These are phyloP conservation scores for Ceratobasidium sp. DNA, from an alignment of 1,284 basidiomycete genomes.

Conservation along the genomic window DNA sequence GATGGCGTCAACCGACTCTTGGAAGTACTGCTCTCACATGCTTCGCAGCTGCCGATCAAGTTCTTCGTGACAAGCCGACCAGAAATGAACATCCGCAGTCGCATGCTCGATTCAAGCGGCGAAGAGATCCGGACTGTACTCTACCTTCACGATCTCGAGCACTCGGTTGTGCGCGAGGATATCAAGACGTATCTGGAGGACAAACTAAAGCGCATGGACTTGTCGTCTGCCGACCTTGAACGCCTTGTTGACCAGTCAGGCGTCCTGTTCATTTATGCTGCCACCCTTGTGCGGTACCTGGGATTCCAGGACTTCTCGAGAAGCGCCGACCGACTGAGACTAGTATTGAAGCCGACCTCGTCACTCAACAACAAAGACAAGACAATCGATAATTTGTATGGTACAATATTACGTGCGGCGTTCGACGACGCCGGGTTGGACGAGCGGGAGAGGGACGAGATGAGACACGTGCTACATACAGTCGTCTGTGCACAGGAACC, in stretches of 20 bases:
- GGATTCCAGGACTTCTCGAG: not conserved
- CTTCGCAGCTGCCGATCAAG: not conserved
- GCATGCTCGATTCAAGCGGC: not conserved
- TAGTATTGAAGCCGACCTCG: not conserved
- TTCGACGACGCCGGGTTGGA: not conserved
- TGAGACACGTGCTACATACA: not conserved
- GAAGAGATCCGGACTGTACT: not conserved
- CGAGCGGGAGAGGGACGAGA: not conserved
- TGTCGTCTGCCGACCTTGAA: not conserved
- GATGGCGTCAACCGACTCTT: not conserved
- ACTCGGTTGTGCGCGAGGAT: constrained; percentile 27
- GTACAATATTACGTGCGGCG: not conserved
- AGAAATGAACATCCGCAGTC: not conserved
- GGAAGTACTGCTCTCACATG: not conserved
- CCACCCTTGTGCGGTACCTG: constrained; percentile 15
- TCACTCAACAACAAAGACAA: not conserved
- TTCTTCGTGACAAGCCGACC: constrained; percentile 8
- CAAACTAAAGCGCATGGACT: not conserved
- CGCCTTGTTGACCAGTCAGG: not conserved
- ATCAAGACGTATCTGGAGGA: constrained; percentile 36
- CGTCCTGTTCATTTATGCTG: constrained; percentile 23
- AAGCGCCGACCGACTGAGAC: not conserved
- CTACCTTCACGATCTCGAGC: constrained; percentile 39
- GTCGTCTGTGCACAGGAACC: constrained; percentile 14
- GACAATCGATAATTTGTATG: constrained; percentile 1